Percentiles rank a stretch among this genome's conserved stretches.
These are phyloP conservation scores for Agaricus subrufescens DNA, from an alignment of 768 basidiomycete species.

Conservation along the genomic window DNA sequence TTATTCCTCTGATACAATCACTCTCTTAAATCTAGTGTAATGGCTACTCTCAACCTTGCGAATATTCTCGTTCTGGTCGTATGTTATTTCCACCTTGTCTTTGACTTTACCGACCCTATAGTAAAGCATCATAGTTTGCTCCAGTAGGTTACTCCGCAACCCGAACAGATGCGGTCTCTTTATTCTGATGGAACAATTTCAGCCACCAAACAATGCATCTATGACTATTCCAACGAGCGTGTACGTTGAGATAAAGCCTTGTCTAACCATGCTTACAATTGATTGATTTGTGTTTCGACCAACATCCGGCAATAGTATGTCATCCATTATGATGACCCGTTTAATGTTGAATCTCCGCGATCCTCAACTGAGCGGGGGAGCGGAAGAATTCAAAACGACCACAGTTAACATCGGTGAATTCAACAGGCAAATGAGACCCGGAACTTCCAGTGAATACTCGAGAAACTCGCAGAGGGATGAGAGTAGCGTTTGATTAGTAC, in stretches of 20 bases:
- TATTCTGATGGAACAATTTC: no score
- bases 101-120: no score
- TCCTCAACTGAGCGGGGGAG: neutral
- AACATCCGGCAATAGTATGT: neutral
- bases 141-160: no score
- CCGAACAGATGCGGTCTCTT: no score
- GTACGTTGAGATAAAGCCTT: neutral
- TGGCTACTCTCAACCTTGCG: constrained; percentile 1
- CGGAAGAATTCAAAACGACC: neutral
- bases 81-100: neutral
- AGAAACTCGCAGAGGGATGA: no score
- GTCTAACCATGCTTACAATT: no score
- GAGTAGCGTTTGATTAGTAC: no score
- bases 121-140: no score
- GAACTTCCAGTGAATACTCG: no score
- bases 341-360: constrained; percentile 5
- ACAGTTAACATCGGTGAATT: neutral
- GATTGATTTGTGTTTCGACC: neutral
- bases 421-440: no score
- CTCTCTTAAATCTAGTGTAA: neutral
- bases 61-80: constrained; percentile 14
- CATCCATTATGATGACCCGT: neutral
- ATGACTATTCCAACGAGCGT: neutral
- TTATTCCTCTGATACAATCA: neutral
- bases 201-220: neutral